Evolutionary conservation across 345 rosid species (phyloP).

Genomic region (Salix suchowensis): DNA sequence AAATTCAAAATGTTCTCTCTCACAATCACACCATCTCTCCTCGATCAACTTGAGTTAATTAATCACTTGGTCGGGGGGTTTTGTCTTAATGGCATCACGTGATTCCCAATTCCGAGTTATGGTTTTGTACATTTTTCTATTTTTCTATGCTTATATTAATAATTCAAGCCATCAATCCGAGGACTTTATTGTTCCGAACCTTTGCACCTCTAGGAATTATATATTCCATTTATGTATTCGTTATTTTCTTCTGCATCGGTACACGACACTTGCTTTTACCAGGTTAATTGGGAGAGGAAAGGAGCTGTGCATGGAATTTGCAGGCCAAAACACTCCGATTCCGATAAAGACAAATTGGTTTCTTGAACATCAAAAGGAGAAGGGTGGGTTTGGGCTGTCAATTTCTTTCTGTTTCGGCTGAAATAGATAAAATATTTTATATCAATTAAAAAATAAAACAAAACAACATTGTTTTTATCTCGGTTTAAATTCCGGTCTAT

Average conservation of each 20-base stretch:
- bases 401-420: too few species aligned
- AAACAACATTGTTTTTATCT: too few species aligned
- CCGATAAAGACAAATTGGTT: not conserved
- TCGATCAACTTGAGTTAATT: constrained; percentile 21
- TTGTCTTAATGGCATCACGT: constrained; percentile 87
- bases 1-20: constrained; percentile 9
- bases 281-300: not conserved
- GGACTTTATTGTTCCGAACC: constrained; percentile 1
- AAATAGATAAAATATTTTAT: too few species aligned
- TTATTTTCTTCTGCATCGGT: not conserved
- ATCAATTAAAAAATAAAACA: too few species aligned
- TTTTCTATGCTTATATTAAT: constrained; percentile 13
- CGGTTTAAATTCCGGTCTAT: accelerated
- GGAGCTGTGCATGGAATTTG: not conserved
- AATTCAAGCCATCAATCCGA: constrained; percentile 14
- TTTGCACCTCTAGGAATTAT: not conserved
- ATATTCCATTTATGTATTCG: not conserved
- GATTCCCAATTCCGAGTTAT: constrained; percentile 60
- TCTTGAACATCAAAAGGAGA: not conserved
- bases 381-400: not conserved
- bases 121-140: constrained; percentile 30
- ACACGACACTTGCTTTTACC: not conserved
- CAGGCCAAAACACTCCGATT: not conserved
- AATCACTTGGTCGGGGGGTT: constrained; percentile 59
- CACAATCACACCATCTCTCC: not conserved